Conservation (phyloP, 2,329 filamentous ascomycete genomes). For the Kalaharituber pfeilii region DNA sequence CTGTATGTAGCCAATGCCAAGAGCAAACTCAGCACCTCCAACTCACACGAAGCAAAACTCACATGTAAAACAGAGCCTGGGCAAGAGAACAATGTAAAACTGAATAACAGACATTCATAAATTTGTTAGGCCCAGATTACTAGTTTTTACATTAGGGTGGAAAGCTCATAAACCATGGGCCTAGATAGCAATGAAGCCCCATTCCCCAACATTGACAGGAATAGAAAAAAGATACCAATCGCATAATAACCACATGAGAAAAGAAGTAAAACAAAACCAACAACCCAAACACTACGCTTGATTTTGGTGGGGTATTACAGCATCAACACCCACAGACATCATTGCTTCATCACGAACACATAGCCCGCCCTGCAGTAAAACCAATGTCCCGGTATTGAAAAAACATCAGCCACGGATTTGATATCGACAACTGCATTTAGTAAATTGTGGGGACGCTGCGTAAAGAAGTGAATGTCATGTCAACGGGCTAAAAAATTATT, state of each 20-base stretch:
- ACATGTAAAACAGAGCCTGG: no score
- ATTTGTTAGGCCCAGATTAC: neutral
- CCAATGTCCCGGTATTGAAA: neutral
- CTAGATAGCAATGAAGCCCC: neutral
- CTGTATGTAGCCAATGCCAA: no score
- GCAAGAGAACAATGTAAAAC: no score
- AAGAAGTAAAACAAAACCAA: no score
- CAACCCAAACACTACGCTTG: no score
- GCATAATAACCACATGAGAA: no score
- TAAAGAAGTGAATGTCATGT: conserved; percentile 1
- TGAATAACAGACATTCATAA: neutral
- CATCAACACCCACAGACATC: neutral
- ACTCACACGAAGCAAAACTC: no score
- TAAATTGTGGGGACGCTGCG: neutral
- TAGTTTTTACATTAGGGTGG: neutral
- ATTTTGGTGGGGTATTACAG: neutral
- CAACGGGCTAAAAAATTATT: conserved; percentile 2
- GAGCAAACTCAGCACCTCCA: no score
- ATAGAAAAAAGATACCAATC: no score
- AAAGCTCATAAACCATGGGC: neutral
- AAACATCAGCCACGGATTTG: neutral
- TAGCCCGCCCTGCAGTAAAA: neutral
- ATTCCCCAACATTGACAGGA: no score
- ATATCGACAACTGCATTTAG: neutral
- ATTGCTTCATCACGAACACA: neutral